These are phyloP conservation scores for Thelonectria discophora DNA, from an alignment of 2,329 filamentous ascomycete species.

Conservation along the genomic window DNA sequence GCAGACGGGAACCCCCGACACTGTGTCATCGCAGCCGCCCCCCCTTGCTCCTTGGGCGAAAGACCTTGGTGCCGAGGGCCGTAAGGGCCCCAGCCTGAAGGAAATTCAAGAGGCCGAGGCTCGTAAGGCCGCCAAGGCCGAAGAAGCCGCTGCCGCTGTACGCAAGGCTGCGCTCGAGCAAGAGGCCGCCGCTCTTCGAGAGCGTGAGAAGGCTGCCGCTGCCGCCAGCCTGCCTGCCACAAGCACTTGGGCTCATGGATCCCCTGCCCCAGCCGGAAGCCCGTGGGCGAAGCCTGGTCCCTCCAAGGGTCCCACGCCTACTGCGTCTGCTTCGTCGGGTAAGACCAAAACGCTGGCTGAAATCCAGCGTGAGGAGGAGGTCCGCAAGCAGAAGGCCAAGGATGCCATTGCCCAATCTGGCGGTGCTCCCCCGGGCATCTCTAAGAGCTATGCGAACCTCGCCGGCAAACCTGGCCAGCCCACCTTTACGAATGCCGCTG, in stretches of 20 bases:
- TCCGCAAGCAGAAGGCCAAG: slow-evolving; percentile 75
- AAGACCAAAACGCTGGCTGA: slow-evolving; percentile 92
- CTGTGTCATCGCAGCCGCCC: slow-evolving; percentile 61
- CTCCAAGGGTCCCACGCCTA: slow-evolving; percentile 50
- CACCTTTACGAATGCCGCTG: slow-evolving; percentile 51
- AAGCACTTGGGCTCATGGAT: slow-evolving; percentile 87
- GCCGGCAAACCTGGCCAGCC: slow-evolving; percentile 74
- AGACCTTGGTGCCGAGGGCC: slow-evolving; percentile 73
- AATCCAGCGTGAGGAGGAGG: slow-evolving; percentile 95
- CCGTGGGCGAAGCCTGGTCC: slow-evolving; percentile 74
- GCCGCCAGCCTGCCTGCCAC: slow-evolving; percentile 74
- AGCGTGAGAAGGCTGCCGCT: slow-evolving; percentile 67
- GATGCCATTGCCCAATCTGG: slow-evolving; percentile 59
- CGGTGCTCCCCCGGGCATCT: slow-evolving; percentile 58
- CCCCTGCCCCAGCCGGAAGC: slow-evolving; percentile 71
- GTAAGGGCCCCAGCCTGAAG: slow-evolving; percentile 90
- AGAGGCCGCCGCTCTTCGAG: slow-evolving; percentile 69
- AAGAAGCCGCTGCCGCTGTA: slow-evolving; percentile 80
- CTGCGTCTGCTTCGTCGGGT: slow-evolving; percentile 39
- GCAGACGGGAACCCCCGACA: slow-evolving; percentile 79
- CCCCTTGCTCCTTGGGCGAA: slow-evolving; percentile 96
- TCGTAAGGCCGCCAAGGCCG: slow-evolving; percentile 87
- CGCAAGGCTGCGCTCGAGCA: slow-evolving; percentile 83
- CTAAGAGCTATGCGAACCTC: slow-evolving; percentile 94
- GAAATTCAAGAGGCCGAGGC: slow-evolving; percentile 98